phyloP scores from a whole-genome alignment of 192 early-diverging fungal genomes.

The Spizellomyces punctatus region DNA sequence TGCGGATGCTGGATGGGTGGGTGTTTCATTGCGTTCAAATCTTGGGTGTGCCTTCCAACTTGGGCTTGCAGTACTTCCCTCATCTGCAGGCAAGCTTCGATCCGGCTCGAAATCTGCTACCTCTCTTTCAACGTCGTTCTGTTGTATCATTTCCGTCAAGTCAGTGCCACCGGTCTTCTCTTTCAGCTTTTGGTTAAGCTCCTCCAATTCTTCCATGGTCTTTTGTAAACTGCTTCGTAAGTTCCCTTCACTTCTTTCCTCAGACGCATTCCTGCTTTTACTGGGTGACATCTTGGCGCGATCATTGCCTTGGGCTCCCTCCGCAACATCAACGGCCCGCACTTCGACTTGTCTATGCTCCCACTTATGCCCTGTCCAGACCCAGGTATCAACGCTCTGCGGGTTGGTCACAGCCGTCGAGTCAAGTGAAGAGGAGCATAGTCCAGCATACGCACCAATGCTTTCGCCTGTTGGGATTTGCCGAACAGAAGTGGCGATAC shows the following conservation, averaged over 20 bases:
- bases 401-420: background rate
- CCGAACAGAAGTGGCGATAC: too few species aligned
- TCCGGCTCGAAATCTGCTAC: too few species aligned
- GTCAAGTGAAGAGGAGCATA: background rate
- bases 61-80: background rate
- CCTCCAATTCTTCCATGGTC: background rate
- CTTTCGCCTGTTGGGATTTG: background rate
- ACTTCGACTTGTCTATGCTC: constrained; percentile 29
- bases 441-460: background rate
- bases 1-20: too few species aligned
- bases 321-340: background rate
- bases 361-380: constrained; percentile 26
- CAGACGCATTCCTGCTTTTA: too few species aligned
- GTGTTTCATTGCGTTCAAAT: too few species aligned
- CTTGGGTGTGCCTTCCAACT: background rate
- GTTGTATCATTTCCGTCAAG: background rate
- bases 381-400: constrained; percentile 26
- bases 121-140: background rate
- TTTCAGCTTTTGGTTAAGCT: background rate
- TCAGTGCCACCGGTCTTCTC: background rate
- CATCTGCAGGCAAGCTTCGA: background rate
- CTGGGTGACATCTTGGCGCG: background rate
- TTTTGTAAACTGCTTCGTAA: background rate
- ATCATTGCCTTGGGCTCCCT: background rate
- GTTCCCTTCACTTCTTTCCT: too few species aligned